Percentiles rank a stretch among this genome's conserved stretches.
phyloP scores from a whole-genome alignment of 345 rosid genomes.

The Populus euphratica region DNA sequence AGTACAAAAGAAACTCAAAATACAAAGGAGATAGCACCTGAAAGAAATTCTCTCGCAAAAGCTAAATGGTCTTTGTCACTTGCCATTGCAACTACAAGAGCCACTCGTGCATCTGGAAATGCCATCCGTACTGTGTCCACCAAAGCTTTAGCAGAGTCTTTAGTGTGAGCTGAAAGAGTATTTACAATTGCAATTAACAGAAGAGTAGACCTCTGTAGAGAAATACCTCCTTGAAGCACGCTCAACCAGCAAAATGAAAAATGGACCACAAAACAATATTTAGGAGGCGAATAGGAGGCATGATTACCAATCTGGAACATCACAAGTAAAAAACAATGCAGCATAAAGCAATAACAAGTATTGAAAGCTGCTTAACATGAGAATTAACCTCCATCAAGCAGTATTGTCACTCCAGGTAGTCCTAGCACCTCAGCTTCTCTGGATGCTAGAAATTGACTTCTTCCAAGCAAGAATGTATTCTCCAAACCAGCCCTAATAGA shows the following conservation, averaged over 20 bases:
- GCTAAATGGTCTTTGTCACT: conserved; percentile 79
- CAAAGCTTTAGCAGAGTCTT: conserved; percentile 83
- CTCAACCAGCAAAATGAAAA: neutral
- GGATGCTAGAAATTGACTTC: conserved; percentile 69
- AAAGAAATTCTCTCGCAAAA: conserved; percentile 77
- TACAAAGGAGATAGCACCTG: conserved; percentile 36
- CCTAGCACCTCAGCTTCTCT: conserved; percentile 59
- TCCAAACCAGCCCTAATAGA: conserved; percentile 73
- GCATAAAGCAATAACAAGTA: too few species aligned
- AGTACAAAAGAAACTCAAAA: neutral
- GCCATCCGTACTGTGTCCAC: conserved; percentile 49
- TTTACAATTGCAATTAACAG: neutral
- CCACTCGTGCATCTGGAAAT: conserved; percentile 51
- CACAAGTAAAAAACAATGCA: neutral
- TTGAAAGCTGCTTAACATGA: neutral
- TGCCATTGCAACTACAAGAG: conserved; percentile 83
- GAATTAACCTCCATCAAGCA: conserved; percentile 80
- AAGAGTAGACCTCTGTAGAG: neutral
- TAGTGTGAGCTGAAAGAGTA: conserved; percentile 68
- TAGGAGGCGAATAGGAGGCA: neutral
- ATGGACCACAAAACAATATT: neutral
- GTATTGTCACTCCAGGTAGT: conserved; percentile 57
- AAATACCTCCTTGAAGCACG: neutral
- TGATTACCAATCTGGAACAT: neutral
- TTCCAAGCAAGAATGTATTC: conserved; percentile 67